These are phyloP conservation scores for Colletotrichum phormii DNA, from an alignment of 2,329 filamentous ascomycete genomes.

Conservation along the genomic window DNA sequence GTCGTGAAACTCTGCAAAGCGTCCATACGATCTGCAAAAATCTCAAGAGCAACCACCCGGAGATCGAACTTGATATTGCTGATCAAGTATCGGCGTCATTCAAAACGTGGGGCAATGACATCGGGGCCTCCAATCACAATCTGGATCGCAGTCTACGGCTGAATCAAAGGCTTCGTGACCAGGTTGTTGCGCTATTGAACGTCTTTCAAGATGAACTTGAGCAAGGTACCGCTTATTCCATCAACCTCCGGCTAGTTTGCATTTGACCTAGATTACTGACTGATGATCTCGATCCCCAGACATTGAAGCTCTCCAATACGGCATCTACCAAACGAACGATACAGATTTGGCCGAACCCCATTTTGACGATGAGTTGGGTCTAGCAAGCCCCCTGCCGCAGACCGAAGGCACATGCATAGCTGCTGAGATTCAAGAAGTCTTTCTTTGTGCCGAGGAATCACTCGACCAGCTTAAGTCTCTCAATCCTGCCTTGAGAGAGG, in stretches of 20 bases:
- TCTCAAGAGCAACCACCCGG: background rate
- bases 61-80: background rate
- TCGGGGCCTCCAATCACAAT: background rate
- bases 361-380: background rate
- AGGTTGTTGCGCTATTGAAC: background rate
- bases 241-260: background rate
- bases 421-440: background rate
- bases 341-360: background rate
- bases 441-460: background rate
- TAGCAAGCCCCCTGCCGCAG: background rate
- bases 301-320: background rate
- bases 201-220: constrained; percentile 5
- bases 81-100: background rate
- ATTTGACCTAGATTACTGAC: background rate
- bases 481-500: constrained; percentile 1
- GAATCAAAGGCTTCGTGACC: background rate
- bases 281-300: background rate
- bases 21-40: background rate
- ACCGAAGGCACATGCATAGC: background rate
- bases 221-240: background rate
- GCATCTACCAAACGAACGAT: background rate
- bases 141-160: constrained; percentile 17
- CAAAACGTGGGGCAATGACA: constrained; percentile 11
- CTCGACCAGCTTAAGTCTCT: background rate
- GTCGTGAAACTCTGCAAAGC: background rate